Percentiles rank a stretch among this genome's conserved stretches.
Evolutionary conservation across 1,284 basidiomycete species (phyloP).

Genomic region (Ustilago crameri): DNA sequence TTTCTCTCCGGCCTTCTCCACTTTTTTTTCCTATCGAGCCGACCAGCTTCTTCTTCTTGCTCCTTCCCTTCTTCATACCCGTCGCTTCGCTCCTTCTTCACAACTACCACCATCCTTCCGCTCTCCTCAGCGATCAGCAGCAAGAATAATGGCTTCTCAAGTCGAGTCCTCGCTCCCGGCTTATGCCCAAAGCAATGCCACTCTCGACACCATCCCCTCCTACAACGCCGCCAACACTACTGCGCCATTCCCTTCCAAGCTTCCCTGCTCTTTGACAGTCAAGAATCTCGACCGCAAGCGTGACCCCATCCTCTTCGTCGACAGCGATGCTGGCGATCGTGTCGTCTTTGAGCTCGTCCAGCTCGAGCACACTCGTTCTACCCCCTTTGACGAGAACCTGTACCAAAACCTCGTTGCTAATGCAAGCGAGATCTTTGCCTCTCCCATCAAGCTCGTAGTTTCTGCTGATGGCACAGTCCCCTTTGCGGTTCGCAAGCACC

Average conservation of each 20-base stretch:
- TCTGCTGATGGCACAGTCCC: slow-evolving; percentile 17
- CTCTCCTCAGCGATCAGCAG: neutral
- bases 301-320: slow-evolving; percentile 36
- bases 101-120: slow-evolving; percentile 11
- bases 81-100: neutral
- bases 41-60: neutral
- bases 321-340: slow-evolving; percentile 11
- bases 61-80: slow-evolving; percentile 1
- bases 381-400: slow-evolving; percentile 21
- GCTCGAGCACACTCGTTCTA: slow-evolving; percentile 23
- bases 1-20: too few species aligned
- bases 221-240: slow-evolving; percentile 32
- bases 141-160: slow-evolving; percentile 23
- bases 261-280: slow-evolving; percentile 40
- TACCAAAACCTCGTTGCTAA: slow-evolving; percentile 29
- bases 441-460: slow-evolving; percentile 32
- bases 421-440: slow-evolving; percentile 22
- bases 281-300: slow-evolving; percentile 42
- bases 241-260: slow-evolving; percentile 26
- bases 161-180: slow-evolving; percentile 13
- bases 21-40: too few species aligned
- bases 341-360: slow-evolving; percentile 40
- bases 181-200: slow-evolving; percentile 39
- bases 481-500: slow-evolving; percentile 41
- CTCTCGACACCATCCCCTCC: slow-evolving; percentile 36